These are phyloP conservation scores for Coemansia sp. DNA, from an alignment of 192 early-diverging fungal genomes.

Conservation along the genomic window DNA sequence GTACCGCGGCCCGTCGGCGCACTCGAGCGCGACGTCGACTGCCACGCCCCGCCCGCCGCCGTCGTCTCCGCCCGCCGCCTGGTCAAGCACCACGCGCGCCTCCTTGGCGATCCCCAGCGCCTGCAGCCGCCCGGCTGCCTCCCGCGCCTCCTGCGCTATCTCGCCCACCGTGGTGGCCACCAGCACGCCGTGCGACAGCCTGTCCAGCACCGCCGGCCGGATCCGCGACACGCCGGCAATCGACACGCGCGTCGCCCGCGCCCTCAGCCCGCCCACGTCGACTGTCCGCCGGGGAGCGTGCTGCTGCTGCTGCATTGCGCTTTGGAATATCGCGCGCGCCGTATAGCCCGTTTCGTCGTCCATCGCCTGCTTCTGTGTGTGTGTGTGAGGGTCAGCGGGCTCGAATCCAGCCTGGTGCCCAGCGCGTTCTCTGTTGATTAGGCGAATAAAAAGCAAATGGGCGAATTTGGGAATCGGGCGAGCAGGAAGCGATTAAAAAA, in stretches of 20 bases:
- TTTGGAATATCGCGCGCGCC: slow-evolving; percentile 15
- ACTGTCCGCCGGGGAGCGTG: neutral
- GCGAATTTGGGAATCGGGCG: neutral
- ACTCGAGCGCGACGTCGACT: slow-evolving; percentile 71
- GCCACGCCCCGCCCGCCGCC: no score
- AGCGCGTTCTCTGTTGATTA: no score
- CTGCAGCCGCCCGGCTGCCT: slow-evolving; percentile 39
- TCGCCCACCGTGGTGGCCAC: slow-evolving; percentile 25
- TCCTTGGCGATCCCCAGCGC: slow-evolving; percentile 44
- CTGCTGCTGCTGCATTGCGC: neutral
- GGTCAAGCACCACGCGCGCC: slow-evolving; percentile 25
- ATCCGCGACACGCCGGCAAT: slow-evolving; percentile 33
- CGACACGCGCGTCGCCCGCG: slow-evolving; percentile 8
- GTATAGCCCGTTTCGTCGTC: neutral
- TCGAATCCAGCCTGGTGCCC: neutral
- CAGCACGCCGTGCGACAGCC: slow-evolving; percentile 17
- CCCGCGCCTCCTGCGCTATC: slow-evolving; percentile 29
- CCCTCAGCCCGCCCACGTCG: slow-evolving; percentile 12
- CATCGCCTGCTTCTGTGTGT: neutral
- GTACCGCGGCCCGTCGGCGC: slow-evolving; percentile 72
- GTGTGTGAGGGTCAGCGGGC: neutral
- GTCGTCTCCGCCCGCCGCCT: neutral
- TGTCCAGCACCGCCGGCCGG: slow-evolving; percentile 23
- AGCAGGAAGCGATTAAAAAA: no score
- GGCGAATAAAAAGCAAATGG: no score